Base-by-base conservation (phyloP, 371 early-diverging fungal species). In the Amoeboradix gromovi region DNA sequence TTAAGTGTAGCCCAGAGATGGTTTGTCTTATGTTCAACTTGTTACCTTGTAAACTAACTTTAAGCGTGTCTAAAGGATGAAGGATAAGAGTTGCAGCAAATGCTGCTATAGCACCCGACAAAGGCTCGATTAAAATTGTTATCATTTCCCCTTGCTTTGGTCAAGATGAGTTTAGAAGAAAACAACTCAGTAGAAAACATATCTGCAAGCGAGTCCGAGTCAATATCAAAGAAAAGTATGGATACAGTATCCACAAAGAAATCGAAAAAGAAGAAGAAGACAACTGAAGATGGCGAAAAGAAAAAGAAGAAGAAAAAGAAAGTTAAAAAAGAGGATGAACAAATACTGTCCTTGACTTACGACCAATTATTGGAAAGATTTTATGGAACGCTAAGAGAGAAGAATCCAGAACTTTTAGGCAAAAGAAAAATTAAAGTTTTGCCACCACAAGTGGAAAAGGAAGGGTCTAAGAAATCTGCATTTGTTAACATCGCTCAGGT, bases 401-500 rank as follows among this genome's bases (percentile, higher is more conserved):
- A 91, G 79, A 94, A 96, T 82, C 92, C 93, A 31, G 94, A 94
- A 70, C 80, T 91, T 31, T 86, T 82, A 31, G 93, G 92, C 71
- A 91, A 90, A 74, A 90, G 88, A 84, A 85, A 85, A 74, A 92
- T 88, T 82, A 90, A 86, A 31, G 89, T 95, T 74, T 87, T 85
- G 27, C 94, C 94, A 69, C 96, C 98, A 29, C 84, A 87, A 69
- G 86, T 97, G 48, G 78, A 81, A 71, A 83, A 90, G 70, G 98
- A 95, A 78, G 94, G 97, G 68, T 87, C 85, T 79, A 93, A 92
- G 82, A 93, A 93, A 81, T 88, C 92, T 27, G 81, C 85, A 66
- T 97, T 97, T 80, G 90, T 88, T 72, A 97, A 97, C 76, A 82
- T 95, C 27, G 83, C 69, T 95, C 94, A 74, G 91, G 94, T 71